Evolutionary conservation across 768 basidiomycete genomes (phyloP), one percentile per base, ranked within the genome.

Genomic region (Amanita exitialis): DNA sequence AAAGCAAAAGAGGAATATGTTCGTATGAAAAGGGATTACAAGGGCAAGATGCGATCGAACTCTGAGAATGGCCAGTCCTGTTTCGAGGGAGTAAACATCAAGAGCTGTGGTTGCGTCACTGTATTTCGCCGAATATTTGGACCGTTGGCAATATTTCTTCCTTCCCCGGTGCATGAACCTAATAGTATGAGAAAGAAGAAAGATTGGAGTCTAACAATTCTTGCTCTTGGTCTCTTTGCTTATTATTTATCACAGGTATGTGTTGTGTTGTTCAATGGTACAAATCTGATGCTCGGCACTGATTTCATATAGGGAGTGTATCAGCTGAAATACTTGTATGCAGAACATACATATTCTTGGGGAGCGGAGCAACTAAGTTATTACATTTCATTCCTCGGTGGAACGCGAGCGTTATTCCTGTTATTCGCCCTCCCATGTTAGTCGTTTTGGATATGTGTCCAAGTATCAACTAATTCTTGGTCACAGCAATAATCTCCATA

Each of bases 301-400:
- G 56, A 49, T 18, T 39, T 34, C 51, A 21, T 49, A 3, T 49
- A 85, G 77, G 89, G 88, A n/a, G 56, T 90, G 3, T 82, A 78
- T 64, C 85, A 86, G 61, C 69, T 90, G 62, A 92, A 90, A 60
- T 90, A 90, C 62, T 68, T 90, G 23, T 92, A 90, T 60, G 87
- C 84, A 2, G 78, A 72, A 47, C 84, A 88, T 59, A 65, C 78
- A 7, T 90, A 85, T 56, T 69, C 69, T 44, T 90, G 88, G 88
- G 74, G 71, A 38, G 78, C 82, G 15, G 82, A 82, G 57, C 75
- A 83, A 62, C 64, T 90, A 56, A 80, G 85, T 53, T 86, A 86
- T 61, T 90, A 86, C 56, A 83, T 90, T 44, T 83, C 84, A 1
- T 76, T 78, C 57, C 72, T 84, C 62, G 80, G 83, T 15, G 76